Evolutionary conservation across 345 rosid genomes (phyloP).

Genomic region (Brassica rapa): DNA sequence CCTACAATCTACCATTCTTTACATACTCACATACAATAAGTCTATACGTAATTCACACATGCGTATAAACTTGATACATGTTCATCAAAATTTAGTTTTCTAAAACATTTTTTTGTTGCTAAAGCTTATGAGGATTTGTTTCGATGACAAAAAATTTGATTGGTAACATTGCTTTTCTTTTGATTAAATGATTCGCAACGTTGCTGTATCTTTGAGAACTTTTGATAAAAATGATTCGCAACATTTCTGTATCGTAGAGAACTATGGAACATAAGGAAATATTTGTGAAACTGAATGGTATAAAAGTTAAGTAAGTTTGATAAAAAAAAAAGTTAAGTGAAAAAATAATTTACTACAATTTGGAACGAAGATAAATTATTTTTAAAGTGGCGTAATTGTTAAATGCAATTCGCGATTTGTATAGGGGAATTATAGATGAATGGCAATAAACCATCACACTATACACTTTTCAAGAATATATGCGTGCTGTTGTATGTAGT

Average conservation of each 20-base stretch:
- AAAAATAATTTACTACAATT: background rate
- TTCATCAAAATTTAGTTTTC: background rate
- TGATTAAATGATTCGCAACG: background rate
- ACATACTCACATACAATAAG: constrained; percentile 1
- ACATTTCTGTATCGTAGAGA: background rate
- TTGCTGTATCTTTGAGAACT: background rate
- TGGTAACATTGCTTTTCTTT: background rate
- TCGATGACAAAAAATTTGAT: background rate
- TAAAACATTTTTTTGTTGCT: background rate
- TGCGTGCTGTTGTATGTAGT: background rate
- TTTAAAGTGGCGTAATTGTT: background rate
- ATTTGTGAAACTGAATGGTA: background rate
- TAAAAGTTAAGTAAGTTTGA: background rate
- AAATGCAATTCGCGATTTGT: background rate
- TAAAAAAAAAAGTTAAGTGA: background rate
- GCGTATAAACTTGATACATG: background rate
- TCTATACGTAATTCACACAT: background rate
- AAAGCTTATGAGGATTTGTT: background rate
- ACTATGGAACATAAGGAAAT: background rate
- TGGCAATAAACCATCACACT: background rate
- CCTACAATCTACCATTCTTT: constrained; percentile 30
- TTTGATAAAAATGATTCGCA: background rate
- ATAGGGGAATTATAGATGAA: background rate
- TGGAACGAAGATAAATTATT: background rate
- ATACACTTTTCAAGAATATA: background rate